Base-by-base conservation (phyloP, 768 basidiomycete genomes). In the Kwoniella sp. region DNA sequence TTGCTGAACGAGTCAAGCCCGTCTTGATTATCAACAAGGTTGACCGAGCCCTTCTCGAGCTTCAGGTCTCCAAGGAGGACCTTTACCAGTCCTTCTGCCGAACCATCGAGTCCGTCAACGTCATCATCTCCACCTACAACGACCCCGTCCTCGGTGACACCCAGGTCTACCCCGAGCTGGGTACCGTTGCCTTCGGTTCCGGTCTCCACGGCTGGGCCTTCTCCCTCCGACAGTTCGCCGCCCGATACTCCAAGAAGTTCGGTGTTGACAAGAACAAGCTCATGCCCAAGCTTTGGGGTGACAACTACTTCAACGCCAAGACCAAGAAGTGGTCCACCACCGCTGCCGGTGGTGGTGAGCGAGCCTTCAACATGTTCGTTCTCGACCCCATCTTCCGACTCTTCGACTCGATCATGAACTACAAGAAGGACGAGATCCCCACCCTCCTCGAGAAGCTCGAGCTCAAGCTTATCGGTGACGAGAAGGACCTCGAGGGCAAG, bases 1-100 rank as follows among this genome's bases (percentile, higher is more conserved):
- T 99, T 50, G 87, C 89, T 47, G 96, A 99, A 85, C 93, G 96
- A 82, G 98, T 99, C 86, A 98, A 96, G 85, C 96, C 96, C 72
- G 96, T 99, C 78, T 88, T 97, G 77, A 88, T 97, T 84, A 96
- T 99, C 85, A 99, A 99, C 89, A 99, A 99, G 86, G 93, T 99
- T 78, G 96, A 99, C 84, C 95, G 96, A 79, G 96, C 96, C 65
- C 88, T 99, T 57, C 91, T 99, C 76, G 96, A 99, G 83, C 88
- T 99, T 54, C 96, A 99, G 82, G 91, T 97, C 73, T 84, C 87
- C 82, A 98, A 98, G 85, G 96, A 99, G 82, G 89, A 90, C 69
- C 89, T 99, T 64, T 99, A 89, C 86, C 96, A 98, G 83, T 91
- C 92, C 53, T 99, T 99, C 90, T 87, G 86, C 73, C 92, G 96